Evolutionary conservation across 2,329 filamentous ascomycete species (phyloP).

Genomic region (Calonectria hawksworthii): DNA sequence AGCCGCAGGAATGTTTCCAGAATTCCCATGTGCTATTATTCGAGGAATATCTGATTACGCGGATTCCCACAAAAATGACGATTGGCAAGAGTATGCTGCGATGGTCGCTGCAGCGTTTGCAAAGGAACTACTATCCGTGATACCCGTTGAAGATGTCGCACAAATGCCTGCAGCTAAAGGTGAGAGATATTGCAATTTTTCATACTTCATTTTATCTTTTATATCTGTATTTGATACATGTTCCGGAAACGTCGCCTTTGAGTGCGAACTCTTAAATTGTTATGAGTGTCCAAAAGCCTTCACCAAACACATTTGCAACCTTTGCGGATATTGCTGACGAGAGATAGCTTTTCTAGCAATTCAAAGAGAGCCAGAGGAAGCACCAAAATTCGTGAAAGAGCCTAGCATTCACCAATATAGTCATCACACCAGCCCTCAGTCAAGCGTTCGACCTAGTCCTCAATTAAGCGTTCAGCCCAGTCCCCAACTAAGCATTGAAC

Average conservation of each 20-base stretch:
- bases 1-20: not conserved
- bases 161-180: not conserved
- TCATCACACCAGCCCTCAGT: not conserved
- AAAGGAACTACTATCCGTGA: not conserved
- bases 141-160: not conserved
- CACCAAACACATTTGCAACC: not conserved
- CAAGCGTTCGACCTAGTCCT: no score
- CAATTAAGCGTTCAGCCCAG: no score
- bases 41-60: conserved; percentile 9
- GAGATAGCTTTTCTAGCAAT: no score
- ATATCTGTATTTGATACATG: not conserved
- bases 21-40: not conserved
- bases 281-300: not conserved
- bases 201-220: no score
- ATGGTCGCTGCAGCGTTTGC: not conserved
- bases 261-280: not conserved
- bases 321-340: not conserved
- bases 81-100: conserved; percentile 1
- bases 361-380: not conserved
- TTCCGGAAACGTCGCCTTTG: fast-evolving
- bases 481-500: not conserved
- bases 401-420: not conserved
- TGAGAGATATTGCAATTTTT: not conserved
- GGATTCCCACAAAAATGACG: not conserved
- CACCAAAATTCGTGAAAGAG: not conserved